Evolutionary conservation across 176 grass and related monocot species (phyloP), one percentile per base, ranked within the genome.

Genomic region (Rhynchospora tenuis): DNA sequence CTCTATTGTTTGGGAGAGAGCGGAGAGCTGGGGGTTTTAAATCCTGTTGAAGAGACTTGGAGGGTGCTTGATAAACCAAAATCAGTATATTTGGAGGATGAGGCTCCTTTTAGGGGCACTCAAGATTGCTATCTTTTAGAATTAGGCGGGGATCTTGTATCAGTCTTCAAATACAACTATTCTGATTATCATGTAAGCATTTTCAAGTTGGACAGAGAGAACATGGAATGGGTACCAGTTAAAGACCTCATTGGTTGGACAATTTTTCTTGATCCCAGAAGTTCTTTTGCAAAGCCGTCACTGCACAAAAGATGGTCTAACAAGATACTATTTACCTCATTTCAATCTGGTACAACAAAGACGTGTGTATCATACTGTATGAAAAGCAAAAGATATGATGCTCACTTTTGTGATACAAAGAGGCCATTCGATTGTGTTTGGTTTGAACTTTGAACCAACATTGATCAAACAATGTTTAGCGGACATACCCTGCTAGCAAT

Each of bases 1-100:
- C 78, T 85, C 44, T 78, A 85, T n/a, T 77, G 47, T 9, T 31
- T 85, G 6, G 83, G 70, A 44, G 59, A 54, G 8, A n/a, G 20
- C 0, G 81, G 81, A 9, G 51, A 83, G 57, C 81, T 84, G 33
- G 69, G 86, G 9, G 69, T 79, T 1, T 88, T 84, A 56, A 88
- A 88, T 24, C 69, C 86, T 7, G 0, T 9, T 12, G 52, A 59
- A 2, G 15, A 72, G 5, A 83, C 78, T 57, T 87, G 85, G 79
- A 77, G 67, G 73, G 16, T 87, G 16, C 86, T 87, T 64, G 80
- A 87, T 4, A 82, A 82, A 29, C 85, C 77, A 2, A 66, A 38
- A n/a, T n/a, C 73, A 19, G 6, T 77, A 9, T 55, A 63, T 6
- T 28, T 27, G 22, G 7, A 63, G 20, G 20, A 5, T 22, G 10